Conservation (phyloP, 352 stramenopile species). For the Phytophthora aleatoria region DNA sequence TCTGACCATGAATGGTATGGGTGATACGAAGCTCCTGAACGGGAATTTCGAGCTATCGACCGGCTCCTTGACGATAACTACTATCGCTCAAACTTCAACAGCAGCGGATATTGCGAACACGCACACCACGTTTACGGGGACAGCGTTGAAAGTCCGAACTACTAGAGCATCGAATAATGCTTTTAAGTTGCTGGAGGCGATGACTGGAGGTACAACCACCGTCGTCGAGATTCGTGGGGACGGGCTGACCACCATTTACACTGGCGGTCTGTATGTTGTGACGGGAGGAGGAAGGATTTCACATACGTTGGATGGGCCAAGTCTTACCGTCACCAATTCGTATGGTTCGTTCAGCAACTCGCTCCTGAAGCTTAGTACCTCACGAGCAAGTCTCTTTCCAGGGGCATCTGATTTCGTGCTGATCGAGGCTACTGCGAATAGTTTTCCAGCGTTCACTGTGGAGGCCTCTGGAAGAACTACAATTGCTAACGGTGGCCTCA, state of each 20-base stretch:
- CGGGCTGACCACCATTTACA: conserved; percentile 52
- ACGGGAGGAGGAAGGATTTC: conserved; percentile 49
- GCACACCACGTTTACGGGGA: conserved; percentile 38
- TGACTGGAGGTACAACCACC: conserved; percentile 26
- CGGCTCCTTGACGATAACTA: conserved; percentile 54
- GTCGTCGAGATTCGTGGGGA: conserved; percentile 53
- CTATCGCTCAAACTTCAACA: conserved; percentile 12
- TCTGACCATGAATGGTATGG: conserved; percentile 59
- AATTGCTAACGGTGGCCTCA: conserved; percentile 46
- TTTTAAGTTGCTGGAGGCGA: conserved; percentile 57
- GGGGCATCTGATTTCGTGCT: conserved; percentile 39
- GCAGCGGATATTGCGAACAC: conserved; percentile 48
- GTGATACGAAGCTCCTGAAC: conserved; percentile 52
- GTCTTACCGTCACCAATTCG: conserved; percentile 36
- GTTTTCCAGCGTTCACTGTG: conserved; percentile 40
- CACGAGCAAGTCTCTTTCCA: conserved; percentile 32
- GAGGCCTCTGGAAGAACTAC: conserved; percentile 59
- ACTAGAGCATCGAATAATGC: conserved; percentile 16
- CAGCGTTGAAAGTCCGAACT: conserved; percentile 39
- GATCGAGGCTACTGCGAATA: conserved; percentile 40
- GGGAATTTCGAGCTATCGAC: conserved; percentile 61
- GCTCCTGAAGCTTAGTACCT: conserved; percentile 31
- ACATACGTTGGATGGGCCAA: conserved; percentile 24
- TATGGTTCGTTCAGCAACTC: conserved; percentile 32
- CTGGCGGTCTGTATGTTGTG: conserved; percentile 41